These are phyloP conservation scores for Galerina marginata DNA, from an alignment of 768 basidiomycete genomes.

Conservation along the genomic window DNA sequence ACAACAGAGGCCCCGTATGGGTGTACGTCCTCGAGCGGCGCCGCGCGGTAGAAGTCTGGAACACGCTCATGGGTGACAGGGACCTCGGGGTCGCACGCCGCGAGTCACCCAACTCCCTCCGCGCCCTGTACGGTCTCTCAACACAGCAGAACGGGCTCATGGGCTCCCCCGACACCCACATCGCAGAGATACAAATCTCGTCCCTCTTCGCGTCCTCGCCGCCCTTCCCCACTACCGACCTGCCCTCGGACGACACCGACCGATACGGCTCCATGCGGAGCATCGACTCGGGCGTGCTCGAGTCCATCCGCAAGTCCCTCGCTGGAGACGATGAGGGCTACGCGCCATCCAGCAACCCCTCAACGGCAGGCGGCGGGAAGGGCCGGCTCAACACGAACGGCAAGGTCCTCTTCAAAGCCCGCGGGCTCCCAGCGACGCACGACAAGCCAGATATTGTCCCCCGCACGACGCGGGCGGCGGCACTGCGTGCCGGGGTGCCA, in stretches of 20 bases:
- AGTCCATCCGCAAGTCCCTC: constrained; percentile 41
- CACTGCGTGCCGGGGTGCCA: constrained; percentile 67
- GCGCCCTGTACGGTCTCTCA: constrained; percentile 69
- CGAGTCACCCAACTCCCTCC: constrained; percentile 68
- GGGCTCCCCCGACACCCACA: constrained; percentile 67
- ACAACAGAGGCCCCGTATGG: constrained; percentile 81
- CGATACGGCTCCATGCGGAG: constrained; percentile 47
- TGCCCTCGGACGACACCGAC: constrained; percentile 48
- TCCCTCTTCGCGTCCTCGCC: constrained; percentile 85
- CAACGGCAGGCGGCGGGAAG: constrained; percentile 44
- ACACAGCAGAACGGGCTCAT: constrained; percentile 68
- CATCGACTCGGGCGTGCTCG: constrained; percentile 51
- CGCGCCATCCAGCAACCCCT: constrained; percentile 49
- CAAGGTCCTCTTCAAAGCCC: constrained; percentile 66
- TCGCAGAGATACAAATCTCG: constrained; percentile 81
- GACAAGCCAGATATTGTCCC: constrained; percentile 73
- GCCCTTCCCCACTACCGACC: constrained; percentile 72
- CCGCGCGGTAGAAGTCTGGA: constrained; percentile 81
- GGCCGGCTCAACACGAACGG: constrained; percentile 44
- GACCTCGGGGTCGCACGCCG: constrained; percentile 62
- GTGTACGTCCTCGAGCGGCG: constrained; percentile 88
- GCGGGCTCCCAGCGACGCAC: constrained; percentile 67
- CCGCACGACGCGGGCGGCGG: constrained; percentile 76
- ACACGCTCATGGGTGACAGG: constrained; percentile 73
- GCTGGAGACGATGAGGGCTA: constrained; percentile 48